These are phyloP conservation scores for Amborella trichopoda DNA, from an alignment of 164 flowering plant species.

Conservation along the genomic window DNA sequence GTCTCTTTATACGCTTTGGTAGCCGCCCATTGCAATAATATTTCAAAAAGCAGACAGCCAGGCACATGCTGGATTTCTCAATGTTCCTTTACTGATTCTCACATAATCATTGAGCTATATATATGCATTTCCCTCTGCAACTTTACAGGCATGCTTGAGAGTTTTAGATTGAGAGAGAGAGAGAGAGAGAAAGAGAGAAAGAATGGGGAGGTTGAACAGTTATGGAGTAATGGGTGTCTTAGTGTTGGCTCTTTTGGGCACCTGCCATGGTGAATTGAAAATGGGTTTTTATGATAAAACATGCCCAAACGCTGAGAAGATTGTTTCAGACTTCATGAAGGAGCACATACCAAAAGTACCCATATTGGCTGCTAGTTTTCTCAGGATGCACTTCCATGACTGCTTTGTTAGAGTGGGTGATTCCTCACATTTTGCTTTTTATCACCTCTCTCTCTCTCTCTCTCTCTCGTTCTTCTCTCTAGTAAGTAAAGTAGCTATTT, in stretches of 20 bases:
- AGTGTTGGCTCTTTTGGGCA: slow-evolving; percentile 16
- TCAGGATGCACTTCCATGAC: slow-evolving; percentile 86
- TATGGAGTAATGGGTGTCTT: slow-evolving; percentile 6
- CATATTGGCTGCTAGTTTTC: slow-evolving; percentile 41
- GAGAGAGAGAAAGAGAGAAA: slow-evolving; percentile 6
- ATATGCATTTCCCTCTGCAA: too few species aligned
- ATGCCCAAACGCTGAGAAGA: slow-evolving; percentile 76
- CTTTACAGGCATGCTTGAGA: too few species aligned
- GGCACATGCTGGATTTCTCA: too few species aligned
- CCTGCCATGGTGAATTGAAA: slow-evolving; percentile 32
- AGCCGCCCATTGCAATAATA: too few species aligned
- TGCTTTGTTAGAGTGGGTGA: slow-evolving; percentile 74
- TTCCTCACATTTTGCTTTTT: neutral
- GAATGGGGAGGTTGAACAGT: neutral
- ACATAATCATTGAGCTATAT: too few species aligned
- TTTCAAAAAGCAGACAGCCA: too few species aligned
- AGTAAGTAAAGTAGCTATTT: too few species aligned
- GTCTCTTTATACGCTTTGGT: too few species aligned
- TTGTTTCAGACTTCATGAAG: slow-evolving; percentile 40
- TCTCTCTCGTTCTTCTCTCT: too few species aligned
- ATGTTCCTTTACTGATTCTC: too few species aligned
- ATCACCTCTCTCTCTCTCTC: too few species aligned
- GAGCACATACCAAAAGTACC: slow-evolving; percentile 66
- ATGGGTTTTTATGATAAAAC: slow-evolving; percentile 40
- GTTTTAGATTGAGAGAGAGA: neutral